Base-by-base conservation (phyloP, 805 yeast species). In the Candida parachauliodes region DNA sequence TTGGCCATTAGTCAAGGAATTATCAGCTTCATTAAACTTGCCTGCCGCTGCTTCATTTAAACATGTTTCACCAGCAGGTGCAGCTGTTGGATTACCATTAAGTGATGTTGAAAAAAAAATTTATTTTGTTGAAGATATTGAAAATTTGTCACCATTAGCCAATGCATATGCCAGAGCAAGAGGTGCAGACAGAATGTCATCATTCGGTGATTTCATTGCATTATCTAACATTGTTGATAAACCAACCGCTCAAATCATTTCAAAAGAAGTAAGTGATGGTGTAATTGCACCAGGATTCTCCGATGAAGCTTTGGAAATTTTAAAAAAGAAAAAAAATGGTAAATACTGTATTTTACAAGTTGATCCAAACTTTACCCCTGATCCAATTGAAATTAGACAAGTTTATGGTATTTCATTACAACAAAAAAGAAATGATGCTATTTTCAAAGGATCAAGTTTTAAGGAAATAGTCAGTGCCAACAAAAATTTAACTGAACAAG, bases 141-240 rank as follows among this genome's bases (percentile, higher is more conserved):
- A 87, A 66, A 87, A 89, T 74, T 73, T 93, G 61, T 87, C 97
- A 9, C 98, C 98, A 40, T 76, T 93, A 59, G 98, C 98, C 47
- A 84, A 85, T 59, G 98, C 98, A 41, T 93, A 93, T 58, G 98
- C 98, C 26, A 86, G 98, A 71, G 98, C 98, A 40, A 86, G 98
- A 69, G 98, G 98, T 65, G 98, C 98, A 51, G 98, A 93, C 70
- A 83, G 98, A 77, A 93, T 93, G 98, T 89, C 97, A 5, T 86
- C 96, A 10, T 93, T 93, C 61, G 98, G 98, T 60, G 98, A 93
- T 69, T 93, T 88, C 76, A 93, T 93, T 57, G 98, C 98, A 32
- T 75, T 93, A 48, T 88, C 97, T 45, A 91, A 91, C 75, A 86
- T 85, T 65, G 98, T 93, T 50, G 98, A 93, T 65, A 72, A 84